Percentiles rank a stretch among this genome's conserved stretches.
Conservation (phyloP, 1,284 basidiomycete species). For the Ganoderma sinense region DNA sequence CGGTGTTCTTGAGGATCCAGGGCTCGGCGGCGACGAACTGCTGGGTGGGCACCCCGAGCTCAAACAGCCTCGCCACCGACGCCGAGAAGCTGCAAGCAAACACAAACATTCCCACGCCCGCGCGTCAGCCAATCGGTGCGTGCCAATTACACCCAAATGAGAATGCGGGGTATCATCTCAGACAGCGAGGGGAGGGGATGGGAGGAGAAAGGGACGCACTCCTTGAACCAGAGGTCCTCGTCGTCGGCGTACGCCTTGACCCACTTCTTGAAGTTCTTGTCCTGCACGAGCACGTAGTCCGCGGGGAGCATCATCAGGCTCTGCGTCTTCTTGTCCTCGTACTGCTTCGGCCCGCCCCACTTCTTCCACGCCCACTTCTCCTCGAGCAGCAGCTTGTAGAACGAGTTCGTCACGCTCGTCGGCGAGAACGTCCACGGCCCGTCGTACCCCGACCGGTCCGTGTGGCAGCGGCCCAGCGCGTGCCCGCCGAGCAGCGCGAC, state of each 20-base stretch:
- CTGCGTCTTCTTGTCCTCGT: slow-evolving; percentile 90
- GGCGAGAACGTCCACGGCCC: slow-evolving; percentile 94
- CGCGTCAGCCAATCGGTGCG: slow-evolving; percentile 14
- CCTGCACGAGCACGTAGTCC: slow-evolving; percentile 84
- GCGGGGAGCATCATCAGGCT: slow-evolving; percentile 97
- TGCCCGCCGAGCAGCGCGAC: slow-evolving; percentile 96
- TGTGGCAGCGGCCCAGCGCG: slow-evolving; percentile 94
- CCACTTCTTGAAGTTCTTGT: slow-evolving; percentile 90
- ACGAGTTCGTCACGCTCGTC: slow-evolving; percentile 90
- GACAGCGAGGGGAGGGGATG: background rate
- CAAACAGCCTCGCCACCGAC: slow-evolving; percentile 80
- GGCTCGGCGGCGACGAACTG: slow-evolving; percentile 78
- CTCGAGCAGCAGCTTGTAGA: slow-evolving; percentile 87
- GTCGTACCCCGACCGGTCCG: slow-evolving; percentile 84
- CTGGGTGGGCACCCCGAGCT: slow-evolving; percentile 86
- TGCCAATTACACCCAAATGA: background rate
- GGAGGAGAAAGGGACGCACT: slow-evolving; percentile 59
- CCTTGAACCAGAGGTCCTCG: slow-evolving; percentile 88
- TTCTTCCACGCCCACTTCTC: slow-evolving; percentile 92
- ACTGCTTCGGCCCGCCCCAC: slow-evolving; percentile 94
- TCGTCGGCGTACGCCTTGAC: slow-evolving; percentile 87
- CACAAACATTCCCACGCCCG: background rate
- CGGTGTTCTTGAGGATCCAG: slow-evolving; percentile 73
- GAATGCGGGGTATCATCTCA: too few species aligned
- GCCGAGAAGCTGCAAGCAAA: slow-evolving; percentile 72